These are phyloP conservation scores for Clitopilus hobsonii DNA, from an alignment of 768 basidiomycete genomes.

Conservation along the genomic window DNA sequence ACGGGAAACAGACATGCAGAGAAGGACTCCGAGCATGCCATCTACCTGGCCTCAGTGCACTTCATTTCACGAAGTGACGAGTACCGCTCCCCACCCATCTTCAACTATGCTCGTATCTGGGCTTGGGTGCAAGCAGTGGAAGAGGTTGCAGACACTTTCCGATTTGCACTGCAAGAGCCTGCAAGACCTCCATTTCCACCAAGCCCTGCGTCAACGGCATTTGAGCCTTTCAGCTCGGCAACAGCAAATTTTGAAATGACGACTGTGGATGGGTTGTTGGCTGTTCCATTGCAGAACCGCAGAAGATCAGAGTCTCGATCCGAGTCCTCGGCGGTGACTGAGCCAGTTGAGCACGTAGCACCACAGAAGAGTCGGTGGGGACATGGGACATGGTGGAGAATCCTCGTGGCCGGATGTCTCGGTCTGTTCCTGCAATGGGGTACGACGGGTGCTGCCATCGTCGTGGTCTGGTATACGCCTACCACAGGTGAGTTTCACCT, in stretches of 20 bases:
- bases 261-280: neutral
- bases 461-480: conserved; percentile 17
- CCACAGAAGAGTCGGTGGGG: conserved; percentile 4
- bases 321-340: neutral
- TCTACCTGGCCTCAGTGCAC: neutral
- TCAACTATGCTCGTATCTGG: conserved; percentile 18
- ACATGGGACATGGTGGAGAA: conserved; percentile 7
- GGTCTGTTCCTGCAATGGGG: conserved; percentile 20
- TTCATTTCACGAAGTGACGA: conserved; percentile 9
- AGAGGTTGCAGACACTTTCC: conserved; percentile 9
- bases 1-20: neutral
- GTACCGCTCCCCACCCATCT: conserved; percentile 14
- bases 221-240: neutral
- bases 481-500: conserved; percentile 14
- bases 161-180: conserved; percentile 1
- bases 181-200: neutral
- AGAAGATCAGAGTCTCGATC: neutral
- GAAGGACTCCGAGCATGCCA: conserved; percentile 3
- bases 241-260: neutral
- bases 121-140: conserved; percentile 12
- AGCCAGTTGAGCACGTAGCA: neutral
- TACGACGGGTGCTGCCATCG: conserved; percentile 17
- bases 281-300: neutral
- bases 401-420: conserved; percentile 8
- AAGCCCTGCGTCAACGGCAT: neutral